Evolutionary conservation across 2,329 filamentous ascomycete genomes (phyloP), one percentile per base, ranked within the genome.

Genomic region (Albophoma yamanashiensis): DNA sequence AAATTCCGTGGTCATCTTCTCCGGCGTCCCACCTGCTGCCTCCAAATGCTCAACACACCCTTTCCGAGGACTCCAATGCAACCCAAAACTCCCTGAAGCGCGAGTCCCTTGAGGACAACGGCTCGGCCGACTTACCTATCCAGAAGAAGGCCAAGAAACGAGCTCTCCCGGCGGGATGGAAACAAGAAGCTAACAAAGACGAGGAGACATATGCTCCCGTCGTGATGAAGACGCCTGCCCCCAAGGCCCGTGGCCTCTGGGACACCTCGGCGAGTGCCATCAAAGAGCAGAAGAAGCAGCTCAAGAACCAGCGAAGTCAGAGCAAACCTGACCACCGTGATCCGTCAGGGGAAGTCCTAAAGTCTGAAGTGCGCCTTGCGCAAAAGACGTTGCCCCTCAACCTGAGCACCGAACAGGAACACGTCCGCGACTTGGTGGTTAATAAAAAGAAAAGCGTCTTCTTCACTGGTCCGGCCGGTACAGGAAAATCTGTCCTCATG

Each of bases 401-500:
- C 60, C 79, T 99, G 42, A 97, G 91, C 70, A 83, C 88, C 15
- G 94, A 99, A 71, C 94, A 99, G 74, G 82, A 85, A 62, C 85
- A 89, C 61, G 91, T 99, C 14, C 78, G 95, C 60, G 86, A 91
- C 55, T 78, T 97, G 25, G 93, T 99, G 12, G 82, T 91, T 9
- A 83, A 94, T 27, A 78, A 89, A 64, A 83, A 83, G 61, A 88
- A 92, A 72, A 97, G 93, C 67, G 92, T 97, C 2, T 99, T 99
- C 78, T 99, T 99, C 73, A 99, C 94, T 1, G 94, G 94, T 67
- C 96, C 94, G 61, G 94, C 94, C 61, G 92, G 89, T 79, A 97
- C 94, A 5, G 94, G 94, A 73, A 99, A 99, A 78, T 99, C 94
- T 1, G 93, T 99, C 4, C 76, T 99, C 60, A 91, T 99, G 82